These are phyloP conservation scores for Kluyveromyces sp. DNA, from an alignment of 1,139 yeast genomes.

Conservation along the genomic window DNA sequence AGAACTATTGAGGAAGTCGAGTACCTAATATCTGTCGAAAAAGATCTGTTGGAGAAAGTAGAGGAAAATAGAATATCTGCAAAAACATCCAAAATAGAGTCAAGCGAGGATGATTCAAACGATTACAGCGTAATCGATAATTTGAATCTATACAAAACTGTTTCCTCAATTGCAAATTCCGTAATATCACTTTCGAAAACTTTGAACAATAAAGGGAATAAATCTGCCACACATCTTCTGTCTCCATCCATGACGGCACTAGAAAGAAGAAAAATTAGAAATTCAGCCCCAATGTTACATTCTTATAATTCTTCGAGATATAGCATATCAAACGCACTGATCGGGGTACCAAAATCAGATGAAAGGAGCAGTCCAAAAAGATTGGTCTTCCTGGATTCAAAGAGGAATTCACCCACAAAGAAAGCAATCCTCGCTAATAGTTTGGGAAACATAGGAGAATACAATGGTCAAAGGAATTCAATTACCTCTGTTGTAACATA, in stretches of 20 bases:
- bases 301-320: conserved; percentile 6
- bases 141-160: conserved; percentile 28
- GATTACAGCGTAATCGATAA: conserved; percentile 29
- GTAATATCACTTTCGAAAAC: conserved; percentile 27
- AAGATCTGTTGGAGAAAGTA: conserved; percentile 26
- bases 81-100: not conserved
- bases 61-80: conserved; percentile 1
- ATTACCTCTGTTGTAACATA: conserved; percentile 14
- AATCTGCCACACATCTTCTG: conserved; percentile 5
- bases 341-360: conserved; percentile 3
- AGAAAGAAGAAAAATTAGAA: conserved; percentile 14
- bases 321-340: conserved; percentile 9
- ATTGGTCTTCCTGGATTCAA: conserved; percentile 19
- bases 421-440: conserved; percentile 1
- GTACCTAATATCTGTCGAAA: conserved; percentile 31
- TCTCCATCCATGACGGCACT: conserved; percentile 20
- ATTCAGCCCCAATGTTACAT: conserved; percentile 1
- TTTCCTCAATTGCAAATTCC: conserved; percentile 28
- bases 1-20: conserved; percentile 69
- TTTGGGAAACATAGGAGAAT: conserved; percentile 1
- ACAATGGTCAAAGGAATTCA: conserved; percentile 8
- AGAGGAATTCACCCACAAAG: conserved; percentile 3
- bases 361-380: conserved; percentile 21
- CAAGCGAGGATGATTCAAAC: not conserved
- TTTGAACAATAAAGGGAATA: conserved; percentile 11